phyloP scores from a whole-genome alignment of 179 eudicot genomes.

The Corrigiola litoralis region DNA sequence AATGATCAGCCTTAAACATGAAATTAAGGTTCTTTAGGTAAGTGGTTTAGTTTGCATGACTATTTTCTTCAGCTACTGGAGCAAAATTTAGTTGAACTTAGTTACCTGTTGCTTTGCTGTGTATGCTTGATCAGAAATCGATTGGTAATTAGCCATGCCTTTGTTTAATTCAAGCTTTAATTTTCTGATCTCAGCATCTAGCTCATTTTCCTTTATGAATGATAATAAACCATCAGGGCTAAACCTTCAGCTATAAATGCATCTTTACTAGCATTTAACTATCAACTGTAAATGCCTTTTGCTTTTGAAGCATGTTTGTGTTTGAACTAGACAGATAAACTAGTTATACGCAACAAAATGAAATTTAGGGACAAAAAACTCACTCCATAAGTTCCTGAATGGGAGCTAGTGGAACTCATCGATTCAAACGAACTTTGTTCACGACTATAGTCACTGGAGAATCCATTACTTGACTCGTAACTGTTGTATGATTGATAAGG shows the following conservation, averaged over 20 bases:
- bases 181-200: constrained; percentile 54
- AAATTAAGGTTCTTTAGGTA: background rate
- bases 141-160: constrained; percentile 48
- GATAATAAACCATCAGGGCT: background rate
- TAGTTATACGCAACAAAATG: background rate
- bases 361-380: background rate
- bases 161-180: constrained; percentile 44
- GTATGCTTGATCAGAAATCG: constrained; percentile 42
- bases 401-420: background rate
- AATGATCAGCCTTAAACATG: constrained; percentile 37
- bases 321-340: background rate
- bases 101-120: constrained; percentile 49
- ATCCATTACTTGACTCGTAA: constrained; percentile 1
- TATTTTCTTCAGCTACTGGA: background rate
- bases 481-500: constrained; percentile 1
- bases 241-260: background rate
- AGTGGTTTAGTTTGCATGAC: background rate
- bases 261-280: no score
- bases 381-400: constrained; percentile 6
- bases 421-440: constrained; percentile 4
- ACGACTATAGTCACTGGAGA: background rate
- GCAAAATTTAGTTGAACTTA: background rate
- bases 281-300: background rate
- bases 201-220: constrained; percentile 34
- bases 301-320: background rate